Base-by-base conservation (phyloP, 371 early-diverging fungal genomes). In the Mortierella sp. region DNA sequence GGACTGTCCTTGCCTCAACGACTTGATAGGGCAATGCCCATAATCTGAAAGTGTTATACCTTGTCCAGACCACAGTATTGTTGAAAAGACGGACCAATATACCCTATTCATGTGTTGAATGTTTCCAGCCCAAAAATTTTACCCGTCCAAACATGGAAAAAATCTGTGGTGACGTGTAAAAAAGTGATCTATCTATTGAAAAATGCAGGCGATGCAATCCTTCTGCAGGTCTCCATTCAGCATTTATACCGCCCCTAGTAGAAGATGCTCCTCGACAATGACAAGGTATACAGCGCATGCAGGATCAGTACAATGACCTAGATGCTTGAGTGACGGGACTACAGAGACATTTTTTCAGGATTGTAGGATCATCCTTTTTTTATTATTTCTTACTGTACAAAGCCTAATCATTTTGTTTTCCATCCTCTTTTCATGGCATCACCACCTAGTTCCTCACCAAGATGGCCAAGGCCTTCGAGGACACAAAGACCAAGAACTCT, bases 391-490 rank as follows among this genome's bases (percentile, higher is more conserved):
- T 8, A 53, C 53, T 19, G 15, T 28, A 6, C 9, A 43, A 43
- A 43, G 9, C 33, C 32, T 24, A 24, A 15, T 57, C 21, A 19
- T 36, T 8, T 59, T 59, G 5, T n/a, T 59, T 15, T 38, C 5
- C 5, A 38, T 36, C 33, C 7, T 57, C 33, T 32, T 15, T 21
- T 19, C 33, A 24, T 53, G 32, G 52, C 28, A 21, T 45, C n/a
- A 4, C 24, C 22, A n/a, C 19, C 21, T 71, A 80, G 80, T 80
- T 80, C 74, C 58, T 80, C 58, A 80, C 80, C 43, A 63, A 60
- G 65, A 70, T 74, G 71, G 71, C 74, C 50, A 80, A 80, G 64
- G 71, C 80, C 70, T 82, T 82, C 32, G 83, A 82, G 67, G 77
- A 76, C 45, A 64, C 83, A 47, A 82, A 77, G 68, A 33, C 69